phyloP scores from a whole-genome alignment of 768 basidiomycete genomes.

The Termitomyces sp. region DNA sequence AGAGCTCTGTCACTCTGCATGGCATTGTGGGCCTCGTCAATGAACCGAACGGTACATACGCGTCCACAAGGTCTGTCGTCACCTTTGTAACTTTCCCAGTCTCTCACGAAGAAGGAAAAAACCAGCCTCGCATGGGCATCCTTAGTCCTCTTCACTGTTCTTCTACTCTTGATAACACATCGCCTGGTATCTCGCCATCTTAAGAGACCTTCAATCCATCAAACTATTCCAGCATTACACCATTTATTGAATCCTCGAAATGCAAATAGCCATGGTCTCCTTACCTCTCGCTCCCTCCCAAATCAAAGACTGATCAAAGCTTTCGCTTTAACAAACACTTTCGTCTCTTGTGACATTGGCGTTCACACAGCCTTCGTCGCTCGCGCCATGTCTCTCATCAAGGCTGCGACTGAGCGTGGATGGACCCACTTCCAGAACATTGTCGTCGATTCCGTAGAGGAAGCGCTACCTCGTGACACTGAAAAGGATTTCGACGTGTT shows the following conservation, averaged over 20 bases:
- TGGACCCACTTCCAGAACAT: slow-evolving; percentile 29
- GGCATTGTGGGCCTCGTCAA: slow-evolving; percentile 8
- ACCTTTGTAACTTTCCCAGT: neutral
- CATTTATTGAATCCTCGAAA: slow-evolving; percentile 9
- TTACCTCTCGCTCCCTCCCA: slow-evolving; percentile 27
- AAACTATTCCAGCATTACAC: slow-evolving; percentile 1
- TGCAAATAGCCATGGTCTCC: slow-evolving; percentile 10
- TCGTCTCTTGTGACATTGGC: slow-evolving; percentile 33
- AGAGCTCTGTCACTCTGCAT: neutral
- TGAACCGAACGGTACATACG: slow-evolving; percentile 17
- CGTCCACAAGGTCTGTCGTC: slow-evolving; percentile 4
- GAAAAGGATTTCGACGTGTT: slow-evolving; percentile 28
- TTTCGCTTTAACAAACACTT: slow-evolving; percentile 41
- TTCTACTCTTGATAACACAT: neutral
- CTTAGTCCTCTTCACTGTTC: neutral
- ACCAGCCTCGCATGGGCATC: neutral
- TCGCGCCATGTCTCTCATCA: slow-evolving; percentile 24
- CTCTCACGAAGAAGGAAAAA: neutral
- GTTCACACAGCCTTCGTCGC: slow-evolving; percentile 31
- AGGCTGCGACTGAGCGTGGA: slow-evolving; percentile 17
- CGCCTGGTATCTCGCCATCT: neutral
- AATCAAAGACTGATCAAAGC: slow-evolving; percentile 29
- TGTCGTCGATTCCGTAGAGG: slow-evolving; percentile 23
- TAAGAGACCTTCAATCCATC: neutral
- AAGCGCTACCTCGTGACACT: slow-evolving; percentile 10